Conservation (phyloP, 75 land plant genomes). For the Cunninghamia lanceolata region DNA sequence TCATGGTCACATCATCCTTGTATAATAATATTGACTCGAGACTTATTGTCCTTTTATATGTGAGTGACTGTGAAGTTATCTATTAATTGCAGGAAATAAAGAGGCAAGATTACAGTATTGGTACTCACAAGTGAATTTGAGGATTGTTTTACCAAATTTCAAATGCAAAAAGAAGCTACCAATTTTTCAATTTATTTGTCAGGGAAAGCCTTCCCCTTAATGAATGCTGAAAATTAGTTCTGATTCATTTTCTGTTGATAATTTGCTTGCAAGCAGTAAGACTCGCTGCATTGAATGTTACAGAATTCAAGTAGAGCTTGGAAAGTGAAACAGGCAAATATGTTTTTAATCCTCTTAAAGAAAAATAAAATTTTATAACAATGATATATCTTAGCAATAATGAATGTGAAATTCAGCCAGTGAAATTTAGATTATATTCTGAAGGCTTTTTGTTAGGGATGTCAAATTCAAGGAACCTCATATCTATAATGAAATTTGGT, state of each 20-base stretch:
- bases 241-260: neutral
- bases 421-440: neutral
- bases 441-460: neutral
- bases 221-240: neutral
- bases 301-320: too few species aligned
- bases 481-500: neutral
- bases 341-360: neutral
- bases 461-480: neutral
- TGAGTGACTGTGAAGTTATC: neutral
- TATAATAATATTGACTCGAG: neutral
- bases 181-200: neutral
- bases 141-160: neutral
- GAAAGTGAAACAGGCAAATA: neutral
- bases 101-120: neutral
- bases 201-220: neutral
- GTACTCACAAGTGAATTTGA: neutral
- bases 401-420: neutral
- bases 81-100: neutral
- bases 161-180: neutral
- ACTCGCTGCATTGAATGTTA: neutral
- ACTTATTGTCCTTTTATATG: neutral
- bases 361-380: neutral
- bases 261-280: neutral
- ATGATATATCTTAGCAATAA: neutral
- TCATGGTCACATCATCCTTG: neutral